phyloP scores from a whole-genome alignment of 169 alveolate genomes.

The Cyclospora cayetanensis region DNA sequence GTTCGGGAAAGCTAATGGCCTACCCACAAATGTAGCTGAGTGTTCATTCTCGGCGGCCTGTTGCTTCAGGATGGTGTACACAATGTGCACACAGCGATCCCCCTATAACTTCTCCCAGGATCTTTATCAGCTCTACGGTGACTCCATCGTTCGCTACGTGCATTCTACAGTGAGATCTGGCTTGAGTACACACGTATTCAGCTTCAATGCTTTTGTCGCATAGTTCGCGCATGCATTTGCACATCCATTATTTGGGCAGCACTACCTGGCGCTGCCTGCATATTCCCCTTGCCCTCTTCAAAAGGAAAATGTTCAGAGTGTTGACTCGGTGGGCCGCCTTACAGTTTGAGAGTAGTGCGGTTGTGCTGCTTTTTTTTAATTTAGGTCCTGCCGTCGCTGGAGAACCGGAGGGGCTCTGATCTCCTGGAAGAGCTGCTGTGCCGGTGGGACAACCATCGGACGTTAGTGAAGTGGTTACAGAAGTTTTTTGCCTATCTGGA shows the following conservation, averaged over 20 bases:
- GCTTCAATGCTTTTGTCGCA: background rate
- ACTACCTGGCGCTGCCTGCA: background rate
- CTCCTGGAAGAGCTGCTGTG: conserved; percentile 75
- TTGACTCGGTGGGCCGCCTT: background rate
- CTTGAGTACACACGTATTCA: background rate
- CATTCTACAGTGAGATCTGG: conserved; percentile 67
- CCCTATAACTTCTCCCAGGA: conserved; percentile 81
- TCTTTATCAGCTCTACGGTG: conserved; percentile 78
- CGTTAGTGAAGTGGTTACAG: conserved; percentile 83
- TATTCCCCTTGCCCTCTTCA: background rate
- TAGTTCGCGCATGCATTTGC: no score
- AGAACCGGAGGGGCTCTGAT: conserved; percentile 50
- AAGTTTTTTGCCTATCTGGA: conserved; percentile 84
- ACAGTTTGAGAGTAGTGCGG: background rate
- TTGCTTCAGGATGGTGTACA: conserved; percentile 77
- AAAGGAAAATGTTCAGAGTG: background rate
- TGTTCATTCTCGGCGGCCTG: background rate
- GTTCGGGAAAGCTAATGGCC: no score
- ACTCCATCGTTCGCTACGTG: conserved; percentile 76
- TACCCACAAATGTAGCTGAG: no score
- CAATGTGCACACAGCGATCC: conserved; percentile 81
- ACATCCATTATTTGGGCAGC: no score
- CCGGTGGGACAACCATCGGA: conserved; percentile 83
- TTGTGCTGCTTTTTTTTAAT: background rate
- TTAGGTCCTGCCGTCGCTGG: conserved; percentile 72